Percentiles rank a stretch among this genome's conserved stretches.
These are phyloP conservation scores for Aspergillus sp. DNA, from an alignment of 2,329 filamentous ascomycete species.

Conservation along the genomic window DNA sequence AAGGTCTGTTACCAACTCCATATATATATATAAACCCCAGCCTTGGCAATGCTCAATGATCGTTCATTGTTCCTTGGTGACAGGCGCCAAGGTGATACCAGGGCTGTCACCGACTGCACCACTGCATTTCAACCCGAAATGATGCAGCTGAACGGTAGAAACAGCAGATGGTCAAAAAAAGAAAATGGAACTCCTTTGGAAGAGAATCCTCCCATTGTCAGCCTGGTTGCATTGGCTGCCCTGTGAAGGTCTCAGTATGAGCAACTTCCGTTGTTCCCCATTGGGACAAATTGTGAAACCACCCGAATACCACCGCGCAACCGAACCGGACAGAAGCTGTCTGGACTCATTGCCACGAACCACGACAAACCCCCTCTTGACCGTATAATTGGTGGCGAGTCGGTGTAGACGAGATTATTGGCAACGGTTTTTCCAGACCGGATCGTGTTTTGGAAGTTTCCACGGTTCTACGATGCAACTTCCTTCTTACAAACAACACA, in stretches of 20 bases:
- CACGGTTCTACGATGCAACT: not conserved
- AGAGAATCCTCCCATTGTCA: too few species aligned
- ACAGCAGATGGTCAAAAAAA: constrained; percentile 1
- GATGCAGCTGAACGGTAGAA: constrained; percentile 6
- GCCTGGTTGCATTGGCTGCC: too few species aligned
- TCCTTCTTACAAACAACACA: not conserved
- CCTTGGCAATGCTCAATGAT: not conserved
- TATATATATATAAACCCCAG: not conserved
- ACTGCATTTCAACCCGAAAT: constrained; percentile 5
- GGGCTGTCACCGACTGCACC: constrained; percentile 12
- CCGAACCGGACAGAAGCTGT: constrained; percentile 1
- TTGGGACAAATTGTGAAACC: constrained; percentile 17
- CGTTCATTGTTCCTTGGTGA: constrained; percentile 2
- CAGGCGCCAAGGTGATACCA: constrained; percentile 13
- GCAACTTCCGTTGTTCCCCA: constrained; percentile 8
- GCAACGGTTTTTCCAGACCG: not conserved
- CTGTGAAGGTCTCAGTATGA: not conserved
- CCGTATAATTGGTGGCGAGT: constrained; percentile 3
- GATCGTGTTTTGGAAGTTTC: not conserved
- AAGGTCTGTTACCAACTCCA: not conserved
- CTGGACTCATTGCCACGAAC: not conserved
- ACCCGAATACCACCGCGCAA: constrained; percentile 13
- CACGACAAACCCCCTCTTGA: too few species aligned
- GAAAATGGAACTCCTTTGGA: not conserved
- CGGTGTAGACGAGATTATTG: constrained; percentile 6